Evolutionary conservation across 306 rosid genomes (phyloP).

Genomic region (Benincasa hispida): DNA sequence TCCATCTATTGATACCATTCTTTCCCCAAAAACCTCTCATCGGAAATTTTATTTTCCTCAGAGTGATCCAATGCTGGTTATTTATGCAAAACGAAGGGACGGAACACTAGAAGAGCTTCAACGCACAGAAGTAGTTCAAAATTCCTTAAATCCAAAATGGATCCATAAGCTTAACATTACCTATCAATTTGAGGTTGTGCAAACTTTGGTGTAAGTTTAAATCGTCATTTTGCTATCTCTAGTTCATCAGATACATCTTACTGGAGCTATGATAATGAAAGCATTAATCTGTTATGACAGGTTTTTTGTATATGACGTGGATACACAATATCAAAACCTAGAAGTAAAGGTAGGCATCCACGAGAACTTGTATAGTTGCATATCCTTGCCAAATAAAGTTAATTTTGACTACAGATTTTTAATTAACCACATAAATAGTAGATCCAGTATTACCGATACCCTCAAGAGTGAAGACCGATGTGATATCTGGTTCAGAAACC

Average conservation of each 20-base stretch:
- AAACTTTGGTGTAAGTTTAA: constrained; percentile 80
- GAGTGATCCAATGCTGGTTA: constrained; percentile 92
- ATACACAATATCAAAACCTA: constrained; percentile 66
- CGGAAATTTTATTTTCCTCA: constrained; percentile 19
- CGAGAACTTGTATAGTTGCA: background rate
- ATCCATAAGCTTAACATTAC: constrained; percentile 56
- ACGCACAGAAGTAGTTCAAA: constrained; percentile 84
- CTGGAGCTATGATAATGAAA: constrained; percentile 23
- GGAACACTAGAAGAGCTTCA: constrained; percentile 70
- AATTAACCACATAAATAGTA: background rate
- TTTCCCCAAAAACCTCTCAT: constrained; percentile 9
- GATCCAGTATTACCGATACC: background rate
- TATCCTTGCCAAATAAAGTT: background rate
- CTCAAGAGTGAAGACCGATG: background rate
- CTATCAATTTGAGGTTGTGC: constrained; percentile 83
- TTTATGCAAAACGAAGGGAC: constrained; percentile 62
- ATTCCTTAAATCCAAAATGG: constrained; percentile 83
- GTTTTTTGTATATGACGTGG: constrained; percentile 78
- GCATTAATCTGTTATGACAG: constrained; percentile 32
- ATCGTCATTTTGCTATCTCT: constrained; percentile 18
- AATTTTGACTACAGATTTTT: background rate
- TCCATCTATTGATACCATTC: background rate
- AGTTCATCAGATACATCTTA: constrained; percentile 13
- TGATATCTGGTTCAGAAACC: background rate
- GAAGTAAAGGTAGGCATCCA: constrained; percentile 62